These are phyloP conservation scores for Wickerhamomyces alni DNA, from an alignment of 805 yeast species.

Conservation along the genomic window DNA sequence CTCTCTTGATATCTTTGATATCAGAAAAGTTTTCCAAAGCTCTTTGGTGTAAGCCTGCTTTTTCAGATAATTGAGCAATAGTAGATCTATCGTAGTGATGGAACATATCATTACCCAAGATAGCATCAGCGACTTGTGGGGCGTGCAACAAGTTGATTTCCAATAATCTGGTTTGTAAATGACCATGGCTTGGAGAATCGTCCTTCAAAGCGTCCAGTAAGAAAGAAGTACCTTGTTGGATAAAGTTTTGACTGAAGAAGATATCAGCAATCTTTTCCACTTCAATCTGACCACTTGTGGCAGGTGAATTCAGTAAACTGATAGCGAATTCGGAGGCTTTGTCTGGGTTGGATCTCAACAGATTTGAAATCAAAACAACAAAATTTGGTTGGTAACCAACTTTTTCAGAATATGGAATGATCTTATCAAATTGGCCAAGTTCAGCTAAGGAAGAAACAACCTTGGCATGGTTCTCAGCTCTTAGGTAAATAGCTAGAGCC, in stretches of 20 bases:
- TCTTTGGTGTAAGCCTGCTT: constrained; percentile 92
- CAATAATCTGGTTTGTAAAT: constrained; percentile 87
- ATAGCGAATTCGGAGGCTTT: constrained; percentile 97
- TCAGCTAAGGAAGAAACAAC: constrained; percentile 92
- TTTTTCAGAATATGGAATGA: constrained; percentile 87
- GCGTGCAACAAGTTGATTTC: constrained; percentile 93
- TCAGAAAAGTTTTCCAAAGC: constrained; percentile 96
- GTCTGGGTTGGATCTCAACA: constrained; percentile 92
- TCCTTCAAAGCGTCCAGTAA: constrained; percentile 90
- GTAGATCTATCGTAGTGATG: constrained; percentile 92
- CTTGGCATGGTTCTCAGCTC: constrained; percentile 78
- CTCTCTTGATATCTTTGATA: constrained; percentile 91
- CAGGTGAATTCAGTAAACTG: constrained; percentile 64
- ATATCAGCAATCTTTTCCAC: constrained; percentile 87
- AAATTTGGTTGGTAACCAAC: constrained; percentile 87
- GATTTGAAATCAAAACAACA: constrained; percentile 81
- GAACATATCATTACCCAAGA: constrained; percentile 92
- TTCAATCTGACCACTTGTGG: constrained; percentile 54
- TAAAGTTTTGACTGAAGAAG: constrained; percentile 87
- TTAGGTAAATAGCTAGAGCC: constrained; percentile 86
- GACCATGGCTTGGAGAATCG: constrained; percentile 92
- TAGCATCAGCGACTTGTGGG: constrained; percentile 99
- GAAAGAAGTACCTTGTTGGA: constrained; percentile 98
- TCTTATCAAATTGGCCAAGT: constrained; percentile 93
- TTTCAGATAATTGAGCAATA: constrained; percentile 88